Evolutionary conservation across 1,139 yeast species (phyloP), one percentile per base, ranked within the genome.

Genomic region (Debaryomyces udenii): DNA sequence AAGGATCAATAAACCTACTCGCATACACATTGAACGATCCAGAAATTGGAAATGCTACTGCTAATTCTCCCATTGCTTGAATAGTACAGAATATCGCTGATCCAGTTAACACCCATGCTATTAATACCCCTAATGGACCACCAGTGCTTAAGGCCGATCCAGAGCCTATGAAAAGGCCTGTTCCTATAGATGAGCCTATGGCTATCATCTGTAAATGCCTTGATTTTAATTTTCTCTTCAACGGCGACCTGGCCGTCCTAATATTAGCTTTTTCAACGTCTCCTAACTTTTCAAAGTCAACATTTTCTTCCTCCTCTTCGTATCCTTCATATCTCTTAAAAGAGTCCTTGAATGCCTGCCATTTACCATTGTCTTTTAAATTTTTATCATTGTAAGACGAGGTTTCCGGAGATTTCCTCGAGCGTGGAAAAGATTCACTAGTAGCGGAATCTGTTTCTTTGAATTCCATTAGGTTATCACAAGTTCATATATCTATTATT

Each of bases 81-180:
- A 63, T 60, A n/a, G 66, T 62, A 37, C 61, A 57, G 39, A 58
- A 59, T 31, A 64, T 61, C 13, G 62, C 59, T 27, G 57, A 45
- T 0, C 67, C 68, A 2, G 64, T 62, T 26, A 62, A 45, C 1
- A 59, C 54, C 64, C 66, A 64, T 6, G 66, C 66, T 32, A 64
- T 60, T 36, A 78, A 83, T 30, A 86, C 80, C 16, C 89, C 80
- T 9, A 57, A 66, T 2, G 94, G 83, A 56, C 87, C 87, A 44
- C 89, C 90, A 28, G 71, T 66, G 38, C 63, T 58, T 49, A 85
- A 66, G 2, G 87, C 76, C 26, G 70, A 66, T 44, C 89, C 91
- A 20, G 84, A 74, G 46, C 91, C 93, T 31, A 86, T 81, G 56
- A 80, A 79, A 47, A 80, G 63, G 36, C 85, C 85, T 3, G 84